Conservation (phyloP, 345 rosid genomes). For the Salix exigua region DNA sequence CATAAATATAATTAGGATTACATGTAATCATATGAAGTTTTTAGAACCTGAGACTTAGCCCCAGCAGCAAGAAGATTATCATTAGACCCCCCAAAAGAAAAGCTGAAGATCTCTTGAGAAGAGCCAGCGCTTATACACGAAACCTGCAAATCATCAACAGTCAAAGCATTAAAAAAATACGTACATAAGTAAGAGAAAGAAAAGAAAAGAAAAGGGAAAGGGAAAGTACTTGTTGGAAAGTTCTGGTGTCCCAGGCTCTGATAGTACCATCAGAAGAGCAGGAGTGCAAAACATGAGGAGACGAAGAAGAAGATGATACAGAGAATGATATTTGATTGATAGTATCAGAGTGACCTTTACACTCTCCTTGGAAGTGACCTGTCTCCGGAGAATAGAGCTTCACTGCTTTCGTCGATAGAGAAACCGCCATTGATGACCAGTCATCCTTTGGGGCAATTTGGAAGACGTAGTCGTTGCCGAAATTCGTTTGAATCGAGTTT, state of each 20-base stretch:
- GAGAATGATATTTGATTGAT: slow-evolving; percentile 69
- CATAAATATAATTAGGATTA: not conserved
- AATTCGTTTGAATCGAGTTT: slow-evolving; percentile 77
- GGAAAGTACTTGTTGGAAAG: slow-evolving; percentile 54
- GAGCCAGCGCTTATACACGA: slow-evolving; percentile 48
- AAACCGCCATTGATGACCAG: slow-evolving; percentile 87
- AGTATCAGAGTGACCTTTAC: slow-evolving; percentile 64
- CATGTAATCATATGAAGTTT: not conserved
- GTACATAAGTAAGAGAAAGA: too few species aligned
- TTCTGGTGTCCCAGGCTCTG: slow-evolving; percentile 85
- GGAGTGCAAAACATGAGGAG: slow-evolving; percentile 69
- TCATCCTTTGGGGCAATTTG: slow-evolving; percentile 74
- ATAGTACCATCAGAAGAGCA: slow-evolving; percentile 91
- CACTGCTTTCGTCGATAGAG: slow-evolving; percentile 72
- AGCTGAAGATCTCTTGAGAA: slow-evolving; percentile 67
- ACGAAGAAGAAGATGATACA: slow-evolving; percentile 42
- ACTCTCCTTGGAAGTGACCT: slow-evolving; percentile 81
- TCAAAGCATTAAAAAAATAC: not conserved
- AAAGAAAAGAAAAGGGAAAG: not conserved
- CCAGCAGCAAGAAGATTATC: slow-evolving; percentile 80
- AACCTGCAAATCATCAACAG: slow-evolving; percentile 39
- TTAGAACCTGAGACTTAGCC: slow-evolving; percentile 70
- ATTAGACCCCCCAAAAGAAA: slow-evolving; percentile 71
- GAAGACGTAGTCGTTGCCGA: slow-evolving; percentile 83
- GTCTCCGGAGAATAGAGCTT: slow-evolving; percentile 82